Evolutionary conservation across 1,139 yeast species (phyloP).

Genomic region (Nakaseomyces kungkrabaensis): DNA sequence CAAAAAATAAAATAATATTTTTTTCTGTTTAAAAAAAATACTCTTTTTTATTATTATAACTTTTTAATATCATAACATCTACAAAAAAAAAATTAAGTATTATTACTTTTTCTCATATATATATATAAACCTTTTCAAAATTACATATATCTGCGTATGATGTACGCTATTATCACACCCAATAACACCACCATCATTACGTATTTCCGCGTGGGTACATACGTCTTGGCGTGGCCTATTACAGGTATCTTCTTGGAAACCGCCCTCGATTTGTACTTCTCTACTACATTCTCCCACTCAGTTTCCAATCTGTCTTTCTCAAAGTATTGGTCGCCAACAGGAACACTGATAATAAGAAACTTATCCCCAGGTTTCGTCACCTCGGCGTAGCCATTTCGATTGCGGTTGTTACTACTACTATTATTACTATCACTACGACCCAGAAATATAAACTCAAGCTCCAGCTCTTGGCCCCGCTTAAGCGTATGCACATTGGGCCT

Average conservation of each 20-base stretch:
- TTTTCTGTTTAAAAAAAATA: neutral
- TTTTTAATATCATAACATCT: too few relatives aligned
- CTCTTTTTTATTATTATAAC: too few relatives aligned
- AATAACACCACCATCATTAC: neutral
- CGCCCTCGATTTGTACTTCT: slow-evolving; percentile 47
- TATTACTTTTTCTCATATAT: neutral
- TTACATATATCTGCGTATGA: neutral
- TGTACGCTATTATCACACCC: neutral
- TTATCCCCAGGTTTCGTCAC: slow-evolving; percentile 32
- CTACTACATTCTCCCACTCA: slow-evolving; percentile 27
- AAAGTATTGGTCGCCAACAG: slow-evolving; percentile 25
- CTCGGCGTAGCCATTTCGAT: neutral
- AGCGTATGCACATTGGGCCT: slow-evolving; percentile 85
- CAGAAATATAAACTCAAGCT: neutral
- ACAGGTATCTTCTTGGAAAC: slow-evolving; percentile 55
- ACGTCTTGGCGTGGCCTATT: neutral
- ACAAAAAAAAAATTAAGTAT: neutral
- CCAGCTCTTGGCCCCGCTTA: slow-evolving; percentile 34
- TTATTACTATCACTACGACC: slow-evolving; percentile 28
- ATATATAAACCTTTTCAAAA: too few relatives aligned
- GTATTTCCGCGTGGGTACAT: neutral
- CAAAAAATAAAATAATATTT: neutral
- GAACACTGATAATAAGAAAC: slow-evolving; percentile 76
- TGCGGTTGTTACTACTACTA: too few relatives aligned
- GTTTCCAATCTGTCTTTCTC: neutral